Evolutionary conservation across 148 eudicot species (phyloP).

Genomic region (Gaultheria prostrata): DNA sequence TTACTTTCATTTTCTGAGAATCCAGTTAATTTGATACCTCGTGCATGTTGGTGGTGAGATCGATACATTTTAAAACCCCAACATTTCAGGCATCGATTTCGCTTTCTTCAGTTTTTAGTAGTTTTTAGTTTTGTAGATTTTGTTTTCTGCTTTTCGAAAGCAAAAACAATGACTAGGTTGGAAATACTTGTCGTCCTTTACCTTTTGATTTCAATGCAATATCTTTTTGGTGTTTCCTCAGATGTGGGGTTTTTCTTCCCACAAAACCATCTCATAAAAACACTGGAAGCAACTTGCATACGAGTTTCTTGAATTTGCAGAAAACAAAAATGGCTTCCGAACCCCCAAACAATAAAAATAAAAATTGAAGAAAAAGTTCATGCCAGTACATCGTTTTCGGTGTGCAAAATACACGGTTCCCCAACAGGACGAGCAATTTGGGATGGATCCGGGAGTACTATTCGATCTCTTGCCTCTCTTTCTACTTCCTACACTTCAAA

Average conservation of each 20-base stretch:
- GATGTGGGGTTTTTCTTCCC: too few species aligned
- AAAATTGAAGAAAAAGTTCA: too few species aligned
- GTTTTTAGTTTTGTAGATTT: neutral
- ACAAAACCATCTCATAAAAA: too few species aligned
- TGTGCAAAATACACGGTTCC: too few species aligned
- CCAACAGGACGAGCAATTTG: too few species aligned
- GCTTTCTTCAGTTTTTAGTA: neutral
- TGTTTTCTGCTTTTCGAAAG: neutral
- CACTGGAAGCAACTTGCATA: too few species aligned
- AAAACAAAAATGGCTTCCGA: neutral
- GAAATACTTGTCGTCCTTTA: neutral
- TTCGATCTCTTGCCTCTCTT: neutral
- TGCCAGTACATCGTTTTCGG: too few species aligned
- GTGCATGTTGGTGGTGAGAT: neutral
- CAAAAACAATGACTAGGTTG: neutral
- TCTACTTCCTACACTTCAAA: conserved; percentile 6
- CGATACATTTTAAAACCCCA: neutral
- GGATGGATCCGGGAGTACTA: too few species aligned
- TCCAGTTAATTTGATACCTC: neutral
- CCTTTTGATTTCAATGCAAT: too few species aligned
- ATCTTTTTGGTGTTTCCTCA: too few species aligned
- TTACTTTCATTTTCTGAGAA: neutral
- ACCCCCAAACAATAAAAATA: neutral
- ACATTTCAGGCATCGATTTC: neutral
- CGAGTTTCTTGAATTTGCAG: neutral